A percentile compares a stretch with the other conserved stretches of the same genome.
Evolutionary conservation across 163 green algal genomes (phyloP).

Genomic region (Volvox carteri): DNA sequence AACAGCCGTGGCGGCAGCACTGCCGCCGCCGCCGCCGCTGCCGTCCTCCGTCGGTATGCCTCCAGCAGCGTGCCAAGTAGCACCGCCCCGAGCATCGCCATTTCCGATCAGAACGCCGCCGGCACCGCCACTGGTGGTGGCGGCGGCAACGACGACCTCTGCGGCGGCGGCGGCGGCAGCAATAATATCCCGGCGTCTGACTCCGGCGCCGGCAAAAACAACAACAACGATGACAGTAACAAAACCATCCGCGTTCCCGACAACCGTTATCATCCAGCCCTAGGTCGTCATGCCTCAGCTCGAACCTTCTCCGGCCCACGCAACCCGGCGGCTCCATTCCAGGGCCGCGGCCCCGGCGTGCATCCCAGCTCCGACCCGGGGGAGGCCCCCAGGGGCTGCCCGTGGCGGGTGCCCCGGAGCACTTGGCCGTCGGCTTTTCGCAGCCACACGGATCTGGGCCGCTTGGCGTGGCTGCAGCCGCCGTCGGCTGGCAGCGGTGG

Average conservation of each 20-base stretch:
- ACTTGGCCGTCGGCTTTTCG: background rate
- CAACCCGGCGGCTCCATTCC: too few relatives aligned
- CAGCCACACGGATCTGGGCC: background rate
- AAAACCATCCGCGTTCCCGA: background rate
- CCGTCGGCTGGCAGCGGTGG: background rate
- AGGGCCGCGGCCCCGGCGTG: background rate
- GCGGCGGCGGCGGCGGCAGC: background rate
- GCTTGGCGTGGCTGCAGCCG: constrained; percentile 8
- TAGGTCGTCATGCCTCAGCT: too few relatives aligned
- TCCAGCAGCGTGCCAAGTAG: too few relatives aligned
- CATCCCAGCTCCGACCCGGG: background rate
- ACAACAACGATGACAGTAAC: too few relatives aligned
- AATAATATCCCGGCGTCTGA: too few relatives aligned
- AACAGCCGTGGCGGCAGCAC: background rate
- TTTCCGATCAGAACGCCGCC: background rate
- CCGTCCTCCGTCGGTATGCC: too few relatives aligned
- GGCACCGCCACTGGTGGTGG: background rate
- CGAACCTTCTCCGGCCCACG: too few relatives aligned
- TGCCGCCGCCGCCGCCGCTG: too few relatives aligned
- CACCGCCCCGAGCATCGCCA: too few relatives aligned
- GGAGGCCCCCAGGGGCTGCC: background rate
- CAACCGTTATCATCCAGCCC: background rate
- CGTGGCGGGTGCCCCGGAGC: background rate
- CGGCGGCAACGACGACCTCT: background rate
- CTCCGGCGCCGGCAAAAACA: too few relatives aligned